A percentile compares a stretch with the other conserved stretches of the same genome.
Evolutionary conservation across 306 rosid species (phyloP).

Genomic region (Abrus pulchellus): DNA sequence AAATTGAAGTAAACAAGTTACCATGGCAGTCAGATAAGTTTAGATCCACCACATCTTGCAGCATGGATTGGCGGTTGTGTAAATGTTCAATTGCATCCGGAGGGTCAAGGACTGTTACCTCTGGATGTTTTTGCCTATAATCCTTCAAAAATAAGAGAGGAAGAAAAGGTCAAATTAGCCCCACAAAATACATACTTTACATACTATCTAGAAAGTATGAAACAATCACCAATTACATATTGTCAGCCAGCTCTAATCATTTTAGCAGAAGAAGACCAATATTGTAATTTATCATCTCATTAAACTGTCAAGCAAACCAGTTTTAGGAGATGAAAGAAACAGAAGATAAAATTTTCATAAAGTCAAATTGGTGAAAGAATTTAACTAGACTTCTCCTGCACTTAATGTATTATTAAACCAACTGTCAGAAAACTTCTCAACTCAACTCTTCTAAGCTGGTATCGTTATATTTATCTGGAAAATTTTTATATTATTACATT

Average conservation of each 20-base stretch:
- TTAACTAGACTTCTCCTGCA: conserved; percentile 27
- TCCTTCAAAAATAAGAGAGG: conserved; percentile 52
- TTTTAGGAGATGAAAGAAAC: conserved; percentile 9
- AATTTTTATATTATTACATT: not conserved
- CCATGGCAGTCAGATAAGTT: conserved; percentile 63
- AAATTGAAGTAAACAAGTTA: conserved; percentile 43
- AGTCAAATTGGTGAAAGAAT: conserved; percentile 21
- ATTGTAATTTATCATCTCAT: conserved; percentile 20
- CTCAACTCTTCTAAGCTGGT: too few species aligned
- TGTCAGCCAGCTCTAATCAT: conserved; percentile 31
- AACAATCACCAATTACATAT: conserved; percentile 33
- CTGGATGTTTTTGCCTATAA: conserved; percentile 58
- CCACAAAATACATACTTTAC: conserved; percentile 37
- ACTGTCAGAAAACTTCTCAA: too few species aligned
- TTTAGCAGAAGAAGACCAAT: conserved; percentile 22
- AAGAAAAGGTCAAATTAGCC: conserved; percentile 31
- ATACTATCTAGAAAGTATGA: conserved; percentile 28
- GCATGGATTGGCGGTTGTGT: conserved; percentile 72
- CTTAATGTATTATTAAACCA: not conserved
- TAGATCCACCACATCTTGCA: conserved; percentile 63
- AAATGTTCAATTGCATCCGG: conserved; percentile 61
- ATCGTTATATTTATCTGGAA: too few species aligned
- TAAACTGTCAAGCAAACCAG: conserved; percentile 39
- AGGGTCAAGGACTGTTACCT: conserved; percentile 61
- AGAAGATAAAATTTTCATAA: conserved; percentile 14